Evolutionary conservation across 1,284 basidiomycete species (phyloP).

Genomic region (Cutaneotrichosporon mucoides): DNA sequence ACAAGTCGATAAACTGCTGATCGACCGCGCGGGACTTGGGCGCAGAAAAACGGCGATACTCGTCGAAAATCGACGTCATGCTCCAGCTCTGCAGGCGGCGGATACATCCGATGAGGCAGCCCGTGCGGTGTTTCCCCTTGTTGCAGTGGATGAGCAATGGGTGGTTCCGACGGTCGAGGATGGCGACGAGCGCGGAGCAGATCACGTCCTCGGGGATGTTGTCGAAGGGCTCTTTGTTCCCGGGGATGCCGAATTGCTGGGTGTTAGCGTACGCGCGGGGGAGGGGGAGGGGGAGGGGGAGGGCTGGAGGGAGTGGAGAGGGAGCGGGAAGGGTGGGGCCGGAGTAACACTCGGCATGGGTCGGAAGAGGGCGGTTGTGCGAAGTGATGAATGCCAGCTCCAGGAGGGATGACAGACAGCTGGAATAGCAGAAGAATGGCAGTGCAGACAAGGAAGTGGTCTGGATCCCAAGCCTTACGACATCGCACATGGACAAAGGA

Average conservation of each 20-base stretch:
- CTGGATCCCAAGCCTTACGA: too few species aligned
- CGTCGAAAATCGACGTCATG: conserved; percentile 55
- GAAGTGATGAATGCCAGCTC: too few species aligned
- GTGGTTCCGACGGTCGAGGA: conserved; percentile 56
- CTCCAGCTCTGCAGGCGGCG: conserved; percentile 56
- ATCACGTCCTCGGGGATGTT: conserved; percentile 56
- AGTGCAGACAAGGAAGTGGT: too few species aligned
- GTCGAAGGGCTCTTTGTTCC: conserved; percentile 55
- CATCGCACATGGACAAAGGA: too few species aligned
- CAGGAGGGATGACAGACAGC: too few species aligned
- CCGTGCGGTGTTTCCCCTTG: conserved; percentile 59
- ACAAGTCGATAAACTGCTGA: conserved; percentile 57
- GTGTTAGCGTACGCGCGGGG: too few species aligned
- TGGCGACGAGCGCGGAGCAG: conserved; percentile 53
- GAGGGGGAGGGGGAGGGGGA: too few species aligned
- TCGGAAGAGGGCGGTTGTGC: too few species aligned
- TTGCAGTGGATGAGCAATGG: conserved; percentile 59
- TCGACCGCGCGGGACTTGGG: conserved; percentile 56
- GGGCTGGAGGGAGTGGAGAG: too few species aligned
- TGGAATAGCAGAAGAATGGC: too few species aligned
- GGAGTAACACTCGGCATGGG: too few species aligned
- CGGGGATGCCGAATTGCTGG: conserved; percentile 56
- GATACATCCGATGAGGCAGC: conserved; percentile 56
- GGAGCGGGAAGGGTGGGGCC: too few species aligned
- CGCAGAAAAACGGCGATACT: conserved; percentile 53